Percentiles rank a stretch among this genome's conserved stretches.
These are phyloP conservation scores for Triadica sebifera DNA, from an alignment of 345 rosid species.

Conservation along the genomic window DNA sequence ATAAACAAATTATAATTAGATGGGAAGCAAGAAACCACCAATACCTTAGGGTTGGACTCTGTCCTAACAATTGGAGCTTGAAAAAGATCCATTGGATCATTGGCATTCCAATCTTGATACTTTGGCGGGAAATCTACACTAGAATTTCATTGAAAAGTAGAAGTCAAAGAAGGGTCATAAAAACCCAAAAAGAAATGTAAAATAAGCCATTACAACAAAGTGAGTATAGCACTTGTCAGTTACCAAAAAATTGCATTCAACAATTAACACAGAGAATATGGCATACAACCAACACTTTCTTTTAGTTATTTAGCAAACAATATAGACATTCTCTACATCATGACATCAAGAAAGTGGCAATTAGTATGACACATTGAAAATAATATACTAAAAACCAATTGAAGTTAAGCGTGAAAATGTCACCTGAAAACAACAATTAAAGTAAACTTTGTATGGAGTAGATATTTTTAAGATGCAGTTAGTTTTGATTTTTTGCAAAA, in stretches of 20 bases:
- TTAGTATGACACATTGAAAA: too few species aligned
- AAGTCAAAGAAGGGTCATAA: not conserved
- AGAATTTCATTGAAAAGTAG: conserved; percentile 29
- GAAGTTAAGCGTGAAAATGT: too few species aligned
- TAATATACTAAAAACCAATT: too few species aligned
- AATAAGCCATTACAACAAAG: not conserved
- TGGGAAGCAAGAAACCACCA: conserved; percentile 5
- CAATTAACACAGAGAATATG: not conserved
- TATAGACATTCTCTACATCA: too few species aligned
- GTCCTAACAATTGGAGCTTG: conserved; percentile 58
- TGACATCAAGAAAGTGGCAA: too few species aligned
- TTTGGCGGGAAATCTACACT: conserved; percentile 90
- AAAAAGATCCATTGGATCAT: conserved; percentile 79
- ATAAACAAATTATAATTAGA: not conserved
- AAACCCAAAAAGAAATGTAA: conserved; percentile 14
- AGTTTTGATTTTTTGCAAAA: too few species aligned
- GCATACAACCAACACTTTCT: not conserved
- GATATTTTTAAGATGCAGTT: too few species aligned
- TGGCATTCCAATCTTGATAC: conserved; percentile 68
- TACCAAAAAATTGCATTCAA: not conserved
- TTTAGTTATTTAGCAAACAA: not conserved
- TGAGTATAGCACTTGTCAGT: not conserved
- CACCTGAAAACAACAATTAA: too few species aligned
- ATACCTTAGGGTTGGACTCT: conserved; percentile 88
- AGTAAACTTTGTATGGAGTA: too few species aligned